A percentile compares a stretch with the other conserved stretches of the same genome.
phyloP scores from a whole-genome alignment of 768 basidiomycete species.

The Lanmaoa pseudosensibilis region DNA sequence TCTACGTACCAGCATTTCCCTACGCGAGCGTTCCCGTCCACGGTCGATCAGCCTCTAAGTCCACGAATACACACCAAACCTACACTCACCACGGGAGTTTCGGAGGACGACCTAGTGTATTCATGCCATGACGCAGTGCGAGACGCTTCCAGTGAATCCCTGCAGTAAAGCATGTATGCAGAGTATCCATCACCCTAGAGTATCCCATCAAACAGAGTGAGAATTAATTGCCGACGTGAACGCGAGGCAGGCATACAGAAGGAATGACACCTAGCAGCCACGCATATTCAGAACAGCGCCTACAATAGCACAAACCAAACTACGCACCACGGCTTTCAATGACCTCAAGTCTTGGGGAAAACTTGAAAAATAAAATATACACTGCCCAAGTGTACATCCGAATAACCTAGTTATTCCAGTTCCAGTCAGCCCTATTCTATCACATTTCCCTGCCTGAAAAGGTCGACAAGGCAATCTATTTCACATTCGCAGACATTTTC shows the following conservation, averaged over 20 bases:
- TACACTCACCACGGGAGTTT: neutral
- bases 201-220: neutral
- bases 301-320: neutral
- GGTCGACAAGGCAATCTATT: neutral
- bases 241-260: neutral
- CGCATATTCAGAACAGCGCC: neutral
- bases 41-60: neutral
- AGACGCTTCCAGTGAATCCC: neutral
- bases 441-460: neutral
- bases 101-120: neutral
- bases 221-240: neutral
- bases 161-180: neutral
- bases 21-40: neutral
- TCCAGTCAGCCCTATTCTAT: neutral
- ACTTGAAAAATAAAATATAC: constrained; percentile 3
- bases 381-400: constrained; percentile 11
- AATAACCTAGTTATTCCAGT: neutral
- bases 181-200: neutral
- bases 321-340: constrained; percentile 5
- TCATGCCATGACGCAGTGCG: neutral
- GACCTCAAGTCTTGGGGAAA: constrained; percentile 7
- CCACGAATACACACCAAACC: neutral
- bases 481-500: neutral
- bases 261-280: neutral
- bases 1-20: constrained; percentile 1